Evolutionary conservation across 768 basidiomycete genomes (phyloP).

Genomic region (Mycena amicta): DNA sequence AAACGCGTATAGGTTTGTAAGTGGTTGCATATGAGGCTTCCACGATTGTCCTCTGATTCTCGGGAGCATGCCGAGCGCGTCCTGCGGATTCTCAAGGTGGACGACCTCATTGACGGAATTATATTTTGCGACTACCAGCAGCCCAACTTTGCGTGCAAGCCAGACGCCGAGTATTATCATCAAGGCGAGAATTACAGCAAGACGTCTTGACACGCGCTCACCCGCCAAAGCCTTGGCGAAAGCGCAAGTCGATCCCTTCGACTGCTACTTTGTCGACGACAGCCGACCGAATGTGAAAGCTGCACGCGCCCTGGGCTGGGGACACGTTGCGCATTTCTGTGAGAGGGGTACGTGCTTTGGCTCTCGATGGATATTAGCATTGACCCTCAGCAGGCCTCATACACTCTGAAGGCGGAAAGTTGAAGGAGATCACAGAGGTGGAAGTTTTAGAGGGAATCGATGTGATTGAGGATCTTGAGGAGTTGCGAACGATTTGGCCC

Average conservation of each 20-base stretch:
- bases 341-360: slow-evolving; percentile 44
- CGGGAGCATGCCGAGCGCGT: slow-evolving; percentile 80
- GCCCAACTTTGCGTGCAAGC: slow-evolving; percentile 76
- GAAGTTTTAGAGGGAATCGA: slow-evolving; percentile 48
- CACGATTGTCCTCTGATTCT: slow-evolving; percentile 12
- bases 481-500: slow-evolving; percentile 72
- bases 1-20: slow-evolving; percentile 77
- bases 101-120: slow-evolving; percentile 74
- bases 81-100: slow-evolving; percentile 68
- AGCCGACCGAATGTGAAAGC: slow-evolving; percentile 68
- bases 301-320: slow-evolving; percentile 71
- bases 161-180: slow-evolving; percentile 71
- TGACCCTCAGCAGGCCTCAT: slow-evolving; percentile 39
- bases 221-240: slow-evolving; percentile 60
- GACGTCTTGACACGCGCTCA: slow-evolving; percentile 2
- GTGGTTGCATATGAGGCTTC: slow-evolving; percentile 19
- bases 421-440: slow-evolving; percentile 46
- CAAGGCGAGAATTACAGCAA: slow-evolving; percentile 41
- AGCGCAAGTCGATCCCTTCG: slow-evolving; percentile 67
- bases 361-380: too few relatives aligned
- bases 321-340: slow-evolving; percentile 72
- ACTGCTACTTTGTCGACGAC: slow-evolving; percentile 82
- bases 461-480: slow-evolving; percentile 60
- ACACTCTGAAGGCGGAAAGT: slow-evolving; percentile 62
- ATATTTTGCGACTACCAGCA: slow-evolving; percentile 78